Conservation (phyloP, 148 eudicot genomes). For the Suaeda aralocaspica region DNA sequence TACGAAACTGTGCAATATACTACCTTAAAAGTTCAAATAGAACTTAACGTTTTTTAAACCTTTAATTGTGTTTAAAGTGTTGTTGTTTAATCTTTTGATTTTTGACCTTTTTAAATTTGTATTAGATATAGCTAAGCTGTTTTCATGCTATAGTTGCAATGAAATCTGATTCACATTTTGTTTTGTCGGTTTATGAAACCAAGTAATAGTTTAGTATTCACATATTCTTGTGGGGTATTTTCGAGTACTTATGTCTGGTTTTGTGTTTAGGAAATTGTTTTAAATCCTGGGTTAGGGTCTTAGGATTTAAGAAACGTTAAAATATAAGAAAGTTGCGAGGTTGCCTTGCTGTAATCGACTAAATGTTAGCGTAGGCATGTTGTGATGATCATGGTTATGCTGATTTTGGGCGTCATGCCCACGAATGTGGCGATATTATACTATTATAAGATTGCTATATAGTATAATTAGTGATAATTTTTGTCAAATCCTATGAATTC, state of each 20-base stretch:
- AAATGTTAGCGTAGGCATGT: slow-evolving; percentile 1
- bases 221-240: background rate
- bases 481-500: slow-evolving; percentile 22
- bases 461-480: slow-evolving; percentile 16
- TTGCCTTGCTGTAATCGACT: slow-evolving; percentile 8
- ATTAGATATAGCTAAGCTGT: slow-evolving; percentile 7
- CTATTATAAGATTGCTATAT: slow-evolving; percentile 1
- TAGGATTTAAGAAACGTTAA: background rate
- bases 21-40: background rate
- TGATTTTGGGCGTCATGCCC: slow-evolving; percentile 19
- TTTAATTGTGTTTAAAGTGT: background rate
- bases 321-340: background rate
- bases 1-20: background rate
- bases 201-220: background rate
- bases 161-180: background rate
- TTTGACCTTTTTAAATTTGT: background rate
- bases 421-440: slow-evolving; percentile 13
- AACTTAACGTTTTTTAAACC: background rate
- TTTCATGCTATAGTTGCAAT: background rate
- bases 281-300: background rate
- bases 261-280: background rate
- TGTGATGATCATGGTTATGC: slow-evolving; percentile 16
- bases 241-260: background rate
- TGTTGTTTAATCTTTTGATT: background rate
- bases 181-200: background rate